Base-by-base conservation (phyloP, 2,329 filamentous ascomycete genomes). In the Harringtonia aguacate region DNA sequence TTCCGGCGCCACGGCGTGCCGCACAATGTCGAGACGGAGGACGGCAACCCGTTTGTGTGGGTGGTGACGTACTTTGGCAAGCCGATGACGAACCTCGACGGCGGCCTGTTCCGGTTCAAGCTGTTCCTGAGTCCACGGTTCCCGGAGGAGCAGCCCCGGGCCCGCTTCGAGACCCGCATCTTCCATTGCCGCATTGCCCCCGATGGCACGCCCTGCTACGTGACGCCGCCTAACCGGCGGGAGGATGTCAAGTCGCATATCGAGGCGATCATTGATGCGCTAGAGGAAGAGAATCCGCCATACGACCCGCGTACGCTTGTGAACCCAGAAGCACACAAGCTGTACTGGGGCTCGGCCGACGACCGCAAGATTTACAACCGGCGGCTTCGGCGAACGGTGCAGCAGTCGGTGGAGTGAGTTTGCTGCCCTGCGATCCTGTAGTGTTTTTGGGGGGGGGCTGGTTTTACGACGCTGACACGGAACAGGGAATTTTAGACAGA, bases 51-150 rank as follows among this genome's bases (percentile, higher is more conserved):
- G 0, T 95, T 95, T 56, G 72, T 90, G 18, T 97, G 92, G 92
- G 63, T 74, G 18, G 61, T 97, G 47, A 92, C 86, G 2, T 89
- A 95, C 59, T 94, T 95, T 58, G 92, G 92, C 22, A 77, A 82
- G 44, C 86, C 88, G 1, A 94, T 92, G 83, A 94, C 88, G 7
- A 88, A 94, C 53, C 75, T 97, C 2, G 90, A 97, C 54, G 90
- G 89, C 15, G 88, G 90, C 2, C 75, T 97, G 48, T 90, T 97
- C 66, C 78, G 77, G 48, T 82, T 95, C 60, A 82, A 73, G 54
- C 70, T 97, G 44, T 72, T 71, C 55, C 81, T 97, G 55, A 94
- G 87, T 54, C 81, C 86, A 7, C 76, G 79, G 7, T 97, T 95
- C 56, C 92, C 92, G 0, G 78, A 86, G 34, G 86, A 94, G 53